Base-by-base conservation (phyloP, 139 green algal species). In the Chlamydomonas sphaeroides region DNA sequence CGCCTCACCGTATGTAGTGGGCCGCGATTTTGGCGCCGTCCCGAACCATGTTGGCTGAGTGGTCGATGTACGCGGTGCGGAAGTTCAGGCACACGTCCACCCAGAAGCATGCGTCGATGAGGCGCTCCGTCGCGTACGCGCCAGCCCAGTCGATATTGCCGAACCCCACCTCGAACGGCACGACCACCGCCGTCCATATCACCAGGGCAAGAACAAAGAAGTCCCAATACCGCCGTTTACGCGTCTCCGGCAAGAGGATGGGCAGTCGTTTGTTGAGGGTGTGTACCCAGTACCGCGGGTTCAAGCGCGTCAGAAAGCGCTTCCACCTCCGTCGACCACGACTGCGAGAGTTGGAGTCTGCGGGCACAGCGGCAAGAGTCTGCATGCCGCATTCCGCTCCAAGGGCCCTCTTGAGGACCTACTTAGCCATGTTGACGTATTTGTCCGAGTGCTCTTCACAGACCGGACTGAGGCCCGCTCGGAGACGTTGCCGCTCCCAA, bases 21-120 rank as follows among this genome's bases (percentile, higher is more conserved):
- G 20, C 5, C 6, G 79, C 83, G 38, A 88, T 80, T 28, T 79
- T 72, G 33, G 45, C 63, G 7, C 84, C 84, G 33, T 89, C 82
- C 2, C 84, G 72, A 15, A 94, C 76, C 70, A 93, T 74, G 33
- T 85, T 91, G 30, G 90, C 91, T 2, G 89, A 87, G 38, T 78
- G 66, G 70, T 95, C 89, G 20, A 92, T 61, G 78, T 92, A 95
- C 0, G 90, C 89, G 15, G 91, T 95, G 23, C 88, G 81, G 63
- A 93, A 95, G 51, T 91, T 92, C 25, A 90, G 83, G 30, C 86
- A 53, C 28, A 95, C 89, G 53, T 95, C 90, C 10, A 89, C 51
- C 56, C 85, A 86, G 84, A 94, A 94, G 25, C 86, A 45, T 2
- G 85, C 62, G 76, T 94, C 90, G 39, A 91, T 83, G 10, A 93